Evolutionary conservation across 1,284 basidiomycete genomes (phyloP).

Genomic region (Apiotrichum laibachii): DNA sequence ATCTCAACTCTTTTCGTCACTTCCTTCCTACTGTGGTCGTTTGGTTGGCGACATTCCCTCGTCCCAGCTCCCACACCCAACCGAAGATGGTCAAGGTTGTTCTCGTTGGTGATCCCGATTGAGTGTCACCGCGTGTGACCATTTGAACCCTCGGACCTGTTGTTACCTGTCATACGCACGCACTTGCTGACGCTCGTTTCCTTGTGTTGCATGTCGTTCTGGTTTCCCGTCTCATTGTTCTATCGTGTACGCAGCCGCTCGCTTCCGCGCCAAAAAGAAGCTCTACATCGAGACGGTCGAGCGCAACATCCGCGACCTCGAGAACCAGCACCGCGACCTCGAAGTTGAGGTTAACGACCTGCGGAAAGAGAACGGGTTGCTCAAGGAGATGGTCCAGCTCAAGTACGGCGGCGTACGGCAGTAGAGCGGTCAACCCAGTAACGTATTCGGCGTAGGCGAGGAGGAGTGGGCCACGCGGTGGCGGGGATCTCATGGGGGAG

Average conservation of each 20-base stretch:
- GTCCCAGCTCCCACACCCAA: no score
- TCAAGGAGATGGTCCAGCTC: slow-evolving; percentile 36
- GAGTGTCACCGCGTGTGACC: not conserved
- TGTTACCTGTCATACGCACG: no score
- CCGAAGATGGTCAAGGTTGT: no score
- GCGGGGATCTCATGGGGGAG: no score
- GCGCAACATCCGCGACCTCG: slow-evolving; percentile 29
- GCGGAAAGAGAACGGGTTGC: slow-evolving; percentile 34
- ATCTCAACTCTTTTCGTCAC: no score
- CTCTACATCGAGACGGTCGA: slow-evolving; percentile 27
- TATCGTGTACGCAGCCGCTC: slow-evolving; percentile 25
- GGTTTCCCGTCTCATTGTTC: not conserved
- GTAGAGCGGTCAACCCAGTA: not conserved
- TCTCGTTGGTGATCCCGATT: no score
- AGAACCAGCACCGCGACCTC: slow-evolving; percentile 27
- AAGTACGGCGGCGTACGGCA: slow-evolving; percentile 25
- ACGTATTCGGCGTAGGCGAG: not conserved
- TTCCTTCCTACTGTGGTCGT: no score
- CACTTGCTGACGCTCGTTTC: not conserved
- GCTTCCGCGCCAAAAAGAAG: slow-evolving; percentile 38
- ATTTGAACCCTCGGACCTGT: not conserved
- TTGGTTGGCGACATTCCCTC: no score
- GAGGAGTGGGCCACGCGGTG: no score
- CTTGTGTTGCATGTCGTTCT: not conserved
- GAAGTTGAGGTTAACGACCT: slow-evolving; percentile 30